Conservation (phyloP, 2,329 filamentous ascomycete genomes). For the Neonectria neomacrospora region DNA sequence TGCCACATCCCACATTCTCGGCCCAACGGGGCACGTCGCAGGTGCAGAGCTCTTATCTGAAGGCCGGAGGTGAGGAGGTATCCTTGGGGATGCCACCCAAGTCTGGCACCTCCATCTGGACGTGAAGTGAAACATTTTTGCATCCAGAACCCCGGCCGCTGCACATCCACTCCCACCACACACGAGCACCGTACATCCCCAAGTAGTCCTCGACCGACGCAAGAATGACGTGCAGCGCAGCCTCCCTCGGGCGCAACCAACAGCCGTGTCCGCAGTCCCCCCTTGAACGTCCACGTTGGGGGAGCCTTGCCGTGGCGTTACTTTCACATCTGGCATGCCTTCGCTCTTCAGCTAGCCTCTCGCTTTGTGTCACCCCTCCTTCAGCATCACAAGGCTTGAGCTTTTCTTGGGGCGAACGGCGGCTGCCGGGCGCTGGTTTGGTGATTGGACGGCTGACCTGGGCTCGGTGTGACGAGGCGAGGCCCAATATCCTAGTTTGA, state of each 20-base stretch:
- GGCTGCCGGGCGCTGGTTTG: slow-evolving; percentile 2
- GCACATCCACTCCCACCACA: slow-evolving; percentile 9
- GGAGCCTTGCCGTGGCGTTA: slow-evolving; percentile 3
- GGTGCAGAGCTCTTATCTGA: neutral
- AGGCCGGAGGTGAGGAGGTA: neutral
- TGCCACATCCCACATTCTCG: neutral
- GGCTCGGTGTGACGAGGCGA: neutral
- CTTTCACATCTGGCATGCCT: slow-evolving; percentile 2
- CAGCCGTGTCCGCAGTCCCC: slow-evolving; percentile 1
- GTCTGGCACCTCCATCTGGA: neutral
- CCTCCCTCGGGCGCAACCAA: slow-evolving; percentile 12
- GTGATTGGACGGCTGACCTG: slow-evolving; percentile 21
- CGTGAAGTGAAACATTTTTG: slow-evolving; percentile 18
- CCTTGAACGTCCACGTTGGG: slow-evolving; percentile 4
- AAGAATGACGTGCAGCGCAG: slow-evolving; percentile 28
- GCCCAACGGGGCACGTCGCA: neutral
- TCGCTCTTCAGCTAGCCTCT: slow-evolving; percentile 10
- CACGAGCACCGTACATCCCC: slow-evolving; percentile 11
- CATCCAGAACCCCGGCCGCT: slow-evolving; percentile 4
- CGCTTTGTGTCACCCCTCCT: slow-evolving; percentile 1
- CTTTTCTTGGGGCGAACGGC: slow-evolving; percentile 13
- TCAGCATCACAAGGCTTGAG: slow-evolving; percentile 1
- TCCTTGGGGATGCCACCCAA: neutral
- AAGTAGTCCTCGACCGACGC: slow-evolving; percentile 18
- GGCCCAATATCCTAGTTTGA: neutral